Evolutionary conservation across 129 eudicot genomes (phyloP), one percentile per base, ranked within the genome.

Genomic region (Lonicera japonica): DNA sequence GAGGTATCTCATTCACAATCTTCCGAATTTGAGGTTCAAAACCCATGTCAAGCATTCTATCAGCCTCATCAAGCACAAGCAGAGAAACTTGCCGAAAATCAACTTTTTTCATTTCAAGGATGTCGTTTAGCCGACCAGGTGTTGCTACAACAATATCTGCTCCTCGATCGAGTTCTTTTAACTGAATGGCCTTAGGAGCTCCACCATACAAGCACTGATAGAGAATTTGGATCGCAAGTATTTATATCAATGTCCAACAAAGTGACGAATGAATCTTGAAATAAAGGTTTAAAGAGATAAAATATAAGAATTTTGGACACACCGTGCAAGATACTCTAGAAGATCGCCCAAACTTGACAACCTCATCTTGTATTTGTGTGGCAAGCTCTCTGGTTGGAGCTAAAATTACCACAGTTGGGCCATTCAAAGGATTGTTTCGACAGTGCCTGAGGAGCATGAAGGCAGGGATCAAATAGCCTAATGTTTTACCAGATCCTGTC

Each of bases 321-420:
- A 91, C 98, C 45, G 96, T 82, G 86, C 98, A 91, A 64, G 88
- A 79, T 43, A 91, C 80, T 65, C 95, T 78, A 41, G 88, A 71
- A 8, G 98, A 80, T 67, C 96, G 72, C 25, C 98, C 98, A 82
- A 91, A 91, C 79, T 91, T 91, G 70, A 80, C 73, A 15, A 87
- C 98, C 67, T 91, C 98, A 29, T 82, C 98, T 76, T 87, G 96
- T 73, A 91, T 91, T 64, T 91, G 98, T n/a, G 96, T 84, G 39
- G 98, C 98, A 65, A 91, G 96, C 72, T 91, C 98, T 39, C 98
- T 74, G 1, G 98, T 91, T 50, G 98, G 96, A 73, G 98, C 83
- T 70, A 91, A 76, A 21, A 91, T 95, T 53, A 91, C 77, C 61
- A 87, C 98, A 3, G 96, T 87, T 6, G 98, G 98, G 55, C 98